Evolutionary conservation across 2,329 filamentous ascomycete species (phyloP), one percentile per base, ranked within the genome.

Genomic region (Verticillium nubilum): DNA sequence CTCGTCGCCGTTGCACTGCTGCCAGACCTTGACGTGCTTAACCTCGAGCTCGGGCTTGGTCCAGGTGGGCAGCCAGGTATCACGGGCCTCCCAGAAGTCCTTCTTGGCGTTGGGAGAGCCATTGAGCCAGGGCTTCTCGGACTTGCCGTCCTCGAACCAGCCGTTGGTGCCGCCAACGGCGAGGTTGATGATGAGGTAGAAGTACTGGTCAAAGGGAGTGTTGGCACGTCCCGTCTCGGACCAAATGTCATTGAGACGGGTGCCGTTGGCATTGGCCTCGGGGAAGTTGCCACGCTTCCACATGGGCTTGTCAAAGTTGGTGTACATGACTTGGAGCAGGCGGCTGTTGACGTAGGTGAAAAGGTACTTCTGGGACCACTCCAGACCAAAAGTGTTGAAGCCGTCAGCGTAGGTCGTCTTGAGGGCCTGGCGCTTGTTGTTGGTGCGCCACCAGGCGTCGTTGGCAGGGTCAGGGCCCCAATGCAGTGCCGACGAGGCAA

Each of bases 311-410:
- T 88, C 78, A 68, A 92, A 92, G 72, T 87, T 90, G 66, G 84
- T 87, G 78, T 92, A 96, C 62, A 92, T 81, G 57, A 94, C 90
- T 72, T 94, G 90, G 28, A 92, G 79, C 23, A 96, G 83, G 13
- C 89, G 87, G 53, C 84, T 88, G 79, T 95, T 89, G 77, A 96
- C 82, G 71, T 92, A 96, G 26, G 90, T 93, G 77, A 94, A 96
- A 61, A 95, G 78, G 72, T 96, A 95, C 73, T 93, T 94, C 67
- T 94, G 84, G 57, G 86, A 92, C 91, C 91, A 96, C 74, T 96
- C 91, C 2, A 96, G 73, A 15, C 91, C 91, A 67, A 87, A 96
- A 0, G 84, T 91, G 76, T 96, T 90, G 77, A 86, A 91, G 26
- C 75, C 82, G 1, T 78, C 74, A 31, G 86, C 74, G 72, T 88